Evolutionary conservation across 2,329 filamentous ascomycete genomes (phyloP).

Genomic region (Coleophoma eucalyptorum): DNA sequence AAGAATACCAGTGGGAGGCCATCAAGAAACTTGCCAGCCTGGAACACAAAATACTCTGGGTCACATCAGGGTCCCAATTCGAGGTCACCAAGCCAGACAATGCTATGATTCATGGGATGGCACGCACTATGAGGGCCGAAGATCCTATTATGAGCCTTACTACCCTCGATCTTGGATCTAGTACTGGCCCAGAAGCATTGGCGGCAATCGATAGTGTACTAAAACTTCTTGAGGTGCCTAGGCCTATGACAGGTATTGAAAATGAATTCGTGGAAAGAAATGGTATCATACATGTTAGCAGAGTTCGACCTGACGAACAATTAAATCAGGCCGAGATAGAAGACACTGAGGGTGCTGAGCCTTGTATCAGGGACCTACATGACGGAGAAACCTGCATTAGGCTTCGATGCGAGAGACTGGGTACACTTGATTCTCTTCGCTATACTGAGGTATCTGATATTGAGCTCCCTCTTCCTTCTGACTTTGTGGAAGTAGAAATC

Average conservation of each 20-base stretch:
- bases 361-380: conserved; percentile 2
- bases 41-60: conserved; percentile 6
- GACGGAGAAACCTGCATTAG: not conserved
- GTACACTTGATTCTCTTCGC: conserved; percentile 6
- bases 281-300: conserved; percentile 20
- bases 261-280: conserved; percentile 25
- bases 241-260: conserved; percentile 8
- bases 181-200: not conserved
- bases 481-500: conserved; percentile 10
- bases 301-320: conserved; percentile 21
- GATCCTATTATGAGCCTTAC: conserved; percentile 6
- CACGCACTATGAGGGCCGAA: conserved; percentile 2
- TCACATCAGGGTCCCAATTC: conserved; percentile 4
- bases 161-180: conserved; percentile 11
- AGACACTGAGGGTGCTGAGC: conserved; percentile 9
- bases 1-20: conserved; percentile 6
- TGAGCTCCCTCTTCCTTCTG: conserved; percentile 9
- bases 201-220: conserved; percentile 3
- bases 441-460: conserved; percentile 4
- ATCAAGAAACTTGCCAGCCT: conserved; percentile 5
- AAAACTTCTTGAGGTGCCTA: not conserved
- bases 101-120: conserved; percentile 6
- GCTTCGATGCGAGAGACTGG: conserved; percentile 5
- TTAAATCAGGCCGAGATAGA: conserved; percentile 18
- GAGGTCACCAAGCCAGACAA: conserved; percentile 1